A percentile compares a stretch with the other conserved stretches of the same genome.
phyloP scores from a whole-genome alignment of 192 early-diverging fungal species.

The Backusella westeae region DNA sequence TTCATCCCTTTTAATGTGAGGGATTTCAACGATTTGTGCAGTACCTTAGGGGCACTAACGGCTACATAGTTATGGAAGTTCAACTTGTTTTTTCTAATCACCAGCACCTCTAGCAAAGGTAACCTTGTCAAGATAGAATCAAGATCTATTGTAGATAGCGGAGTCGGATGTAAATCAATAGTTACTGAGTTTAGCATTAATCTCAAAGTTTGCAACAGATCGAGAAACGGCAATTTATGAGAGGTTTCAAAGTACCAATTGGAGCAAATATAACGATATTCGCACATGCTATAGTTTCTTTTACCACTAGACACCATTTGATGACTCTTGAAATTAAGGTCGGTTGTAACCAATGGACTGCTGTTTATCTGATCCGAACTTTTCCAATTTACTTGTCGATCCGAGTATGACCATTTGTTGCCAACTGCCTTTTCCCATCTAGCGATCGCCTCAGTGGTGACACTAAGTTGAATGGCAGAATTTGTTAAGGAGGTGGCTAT shows the following conservation, averaged over 20 bases:
- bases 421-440: not conserved
- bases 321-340: not conserved
- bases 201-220: not conserved
- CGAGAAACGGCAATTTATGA: not conserved
- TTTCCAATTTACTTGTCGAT: not conserved
- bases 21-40: not conserved
- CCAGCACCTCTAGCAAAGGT: not conserved
- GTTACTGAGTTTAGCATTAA: not conserved
- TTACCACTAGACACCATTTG: not conserved
- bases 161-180: not conserved
- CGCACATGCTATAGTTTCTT: not conserved
- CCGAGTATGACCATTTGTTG: not conserved
- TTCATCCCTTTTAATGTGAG: not conserved
- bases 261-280: not conserved
- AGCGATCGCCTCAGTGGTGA: not conserved
- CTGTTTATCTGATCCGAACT: not conserved
- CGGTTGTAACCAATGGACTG: not conserved
- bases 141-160: not conserved
- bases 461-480: not conserved
- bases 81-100: not conserved
- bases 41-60: not conserved
- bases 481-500: not conserved
- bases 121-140: conserved; percentile 1
- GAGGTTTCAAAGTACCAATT: not conserved
- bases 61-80: not conserved